Base-by-base conservation (phyloP, 371 early-diverging fungal genomes). In the Mucor sp. region DNA sequence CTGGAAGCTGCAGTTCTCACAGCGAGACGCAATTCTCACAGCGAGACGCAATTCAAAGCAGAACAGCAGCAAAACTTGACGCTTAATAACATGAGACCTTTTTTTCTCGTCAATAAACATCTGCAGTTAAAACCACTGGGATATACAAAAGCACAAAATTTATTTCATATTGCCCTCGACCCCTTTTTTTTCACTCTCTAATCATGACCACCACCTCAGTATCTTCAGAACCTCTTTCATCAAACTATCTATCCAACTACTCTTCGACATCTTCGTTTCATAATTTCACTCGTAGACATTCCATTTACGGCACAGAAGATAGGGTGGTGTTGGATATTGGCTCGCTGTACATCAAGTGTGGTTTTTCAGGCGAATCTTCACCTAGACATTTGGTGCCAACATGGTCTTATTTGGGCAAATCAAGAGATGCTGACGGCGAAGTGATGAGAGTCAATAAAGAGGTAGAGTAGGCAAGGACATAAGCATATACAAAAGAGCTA, bases 281-380 rank as follows among this genome's bases (percentile, higher is more conserved):
- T 43, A 75, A 62, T 41, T 79, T 82, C 62, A 66, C 83, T n/a
- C 83, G 87, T 39, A 74, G 87, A 15, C 87, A 83, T 65, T 85
- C 85, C n/a, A 88, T 90, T 57, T 91, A 90, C 67, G 81, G 82
- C 44, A 85, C 90, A 35, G 95, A 94, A 76, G 95, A 95, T 67
- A 86, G 93, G 30, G 88, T 96, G 30, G 92, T 97, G 9, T 83
- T 97, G 15, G 95, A 96, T 74, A 82, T 97, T 66, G 95, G 96
- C 11, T 88, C 93, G 0, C 75, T 88, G 21, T 91, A 91, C 68
- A 83, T 95, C 66, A 93, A 94, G 44, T 92, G 91, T 71, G 97
- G 97, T 0, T 93, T 94, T 75, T 93, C 94, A 19, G 95, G 95
- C 27, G 96, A 96, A 75, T 77, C 91, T 21, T 82, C 85, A 39